Conservation (phyloP, 208 protist species). For the Naegleria gruberi region DNA sequence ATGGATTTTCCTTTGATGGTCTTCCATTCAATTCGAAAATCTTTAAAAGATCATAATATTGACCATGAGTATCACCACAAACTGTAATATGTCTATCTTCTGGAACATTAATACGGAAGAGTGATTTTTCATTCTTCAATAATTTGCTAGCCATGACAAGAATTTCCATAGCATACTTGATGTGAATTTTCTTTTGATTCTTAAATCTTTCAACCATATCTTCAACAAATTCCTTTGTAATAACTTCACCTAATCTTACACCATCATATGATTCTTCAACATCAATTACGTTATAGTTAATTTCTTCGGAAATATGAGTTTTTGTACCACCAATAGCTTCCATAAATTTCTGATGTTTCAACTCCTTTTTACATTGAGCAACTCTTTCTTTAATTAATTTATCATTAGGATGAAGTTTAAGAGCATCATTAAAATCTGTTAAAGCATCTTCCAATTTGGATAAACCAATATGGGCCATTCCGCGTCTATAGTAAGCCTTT, state of each 20-base stretch:
- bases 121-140: slow-evolving; percentile 30
- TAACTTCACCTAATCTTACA: slow-evolving; percentile 21
- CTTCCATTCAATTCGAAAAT: slow-evolving; percentile 86
- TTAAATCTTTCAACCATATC: slow-evolving; percentile 47
- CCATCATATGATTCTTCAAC: slow-evolving; percentile 26
- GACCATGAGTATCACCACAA: slow-evolving; percentile 97
- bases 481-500: slow-evolving; percentile 90
- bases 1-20: slow-evolving; percentile 74
- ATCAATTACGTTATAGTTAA: slow-evolving; percentile 40
- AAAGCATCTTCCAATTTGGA: slow-evolving; percentile 88
- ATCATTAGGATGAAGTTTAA: slow-evolving; percentile 76
- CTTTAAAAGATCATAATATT: slow-evolving; percentile 94
- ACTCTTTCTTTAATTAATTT: slow-evolving; percentile 73
- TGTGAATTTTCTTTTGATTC: slow-evolving; percentile 48
- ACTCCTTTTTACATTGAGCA: slow-evolving; percentile 81
- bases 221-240: slow-evolving; percentile 51
- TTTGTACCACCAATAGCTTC: slow-evolving; percentile 81
- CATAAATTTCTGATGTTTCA: slow-evolving; percentile 81
- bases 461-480: slow-evolving; percentile 79
- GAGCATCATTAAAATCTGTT: slow-evolving; percentile 71
- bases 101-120: slow-evolving; percentile 67
- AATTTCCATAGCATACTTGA: slow-evolving; percentile 46
- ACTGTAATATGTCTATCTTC: slow-evolving; percentile 79
- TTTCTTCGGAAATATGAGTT: slow-evolving; percentile 32
- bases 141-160: slow-evolving; percentile 39